Conservation (phyloP, 768 basidiomycete species). For the Pluteus cervinus region DNA sequence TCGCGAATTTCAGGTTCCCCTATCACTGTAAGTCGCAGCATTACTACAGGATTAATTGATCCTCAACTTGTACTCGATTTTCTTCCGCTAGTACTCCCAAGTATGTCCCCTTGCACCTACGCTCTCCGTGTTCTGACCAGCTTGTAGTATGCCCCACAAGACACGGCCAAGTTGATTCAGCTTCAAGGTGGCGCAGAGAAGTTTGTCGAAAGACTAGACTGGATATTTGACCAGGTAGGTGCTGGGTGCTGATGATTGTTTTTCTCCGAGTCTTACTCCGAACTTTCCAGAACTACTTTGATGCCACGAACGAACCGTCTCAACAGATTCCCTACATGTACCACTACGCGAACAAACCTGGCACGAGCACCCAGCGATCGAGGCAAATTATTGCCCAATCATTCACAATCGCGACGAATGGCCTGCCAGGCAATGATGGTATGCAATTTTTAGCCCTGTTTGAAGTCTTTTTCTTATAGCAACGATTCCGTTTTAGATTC, state of each 20-base stretch:
- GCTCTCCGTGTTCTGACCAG: neutral
- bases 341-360: constrained; percentile 59
- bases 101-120: constrained; percentile 19
- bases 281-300: constrained; percentile 44
- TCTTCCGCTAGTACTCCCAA: constrained; percentile 44
- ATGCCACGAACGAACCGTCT: constrained; percentile 58
- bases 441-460: constrained; percentile 8
- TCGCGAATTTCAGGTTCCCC: constrained; percentile 33
- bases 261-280: neutral
- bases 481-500: no score
- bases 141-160: constrained; percentile 55
- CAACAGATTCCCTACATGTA: constrained; percentile 70
- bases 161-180: constrained; percentile 53
- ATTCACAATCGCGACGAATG: constrained; percentile 51
- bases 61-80: neutral
- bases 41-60: neutral
- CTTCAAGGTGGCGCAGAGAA: constrained; percentile 52
- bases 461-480: neutral
- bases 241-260: neutral
- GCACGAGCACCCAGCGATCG: constrained; percentile 50
- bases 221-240: constrained; percentile 52
- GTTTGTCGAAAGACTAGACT: constrained; percentile 50
- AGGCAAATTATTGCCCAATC: constrained; percentile 48
- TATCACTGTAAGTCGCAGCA: constrained; percentile 39
- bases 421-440: constrained; percentile 66